Evolutionary conservation across 202 grass and related monocot genomes (phyloP).

Genomic region (Eragrostis tef): DNA sequence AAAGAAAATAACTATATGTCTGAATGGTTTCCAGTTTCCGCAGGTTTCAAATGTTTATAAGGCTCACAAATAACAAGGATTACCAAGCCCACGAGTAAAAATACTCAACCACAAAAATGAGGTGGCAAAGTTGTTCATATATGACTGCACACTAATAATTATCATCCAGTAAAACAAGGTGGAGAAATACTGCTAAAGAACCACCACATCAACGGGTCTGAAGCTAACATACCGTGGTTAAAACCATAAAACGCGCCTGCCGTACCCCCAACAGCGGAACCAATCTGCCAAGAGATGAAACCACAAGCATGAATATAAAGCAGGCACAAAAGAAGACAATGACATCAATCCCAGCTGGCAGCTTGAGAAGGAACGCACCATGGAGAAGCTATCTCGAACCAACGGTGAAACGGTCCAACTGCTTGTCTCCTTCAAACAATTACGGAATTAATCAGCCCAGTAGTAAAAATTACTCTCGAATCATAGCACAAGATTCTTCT

Average conservation of each 20-base stretch:
- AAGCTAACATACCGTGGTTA: conserved; percentile 64
- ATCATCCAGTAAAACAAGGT: not conserved
- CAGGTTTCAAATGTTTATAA: not conserved
- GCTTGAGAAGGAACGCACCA: conserved; percentile 51
- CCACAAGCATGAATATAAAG: not conserved
- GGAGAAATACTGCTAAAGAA: not conserved
- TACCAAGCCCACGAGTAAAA: conserved; percentile 13
- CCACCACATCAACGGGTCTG: not conserved
- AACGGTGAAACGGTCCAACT: conserved; percentile 66
- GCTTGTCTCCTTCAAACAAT: conserved; percentile 68
- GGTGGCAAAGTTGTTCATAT: not conserved
- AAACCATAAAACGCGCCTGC: conserved; percentile 92
- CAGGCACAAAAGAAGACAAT: not conserved
- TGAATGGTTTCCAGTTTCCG: not conserved
- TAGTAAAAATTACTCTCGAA: not conserved
- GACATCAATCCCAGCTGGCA: not conserved
- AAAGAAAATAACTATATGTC: not conserved
- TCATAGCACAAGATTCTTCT: not conserved
- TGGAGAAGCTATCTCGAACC: conserved; percentile 89
- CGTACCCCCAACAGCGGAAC: conserved; percentile 83
- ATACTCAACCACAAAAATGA: not conserved
- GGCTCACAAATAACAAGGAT: not conserved
- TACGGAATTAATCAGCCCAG: not conserved
- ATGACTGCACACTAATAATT: not conserved
- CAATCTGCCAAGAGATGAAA: conserved; percentile 58